Conservation (phyloP, 2,329 filamentous ascomycete species). For the Colletotrichum costaricense region DNA sequence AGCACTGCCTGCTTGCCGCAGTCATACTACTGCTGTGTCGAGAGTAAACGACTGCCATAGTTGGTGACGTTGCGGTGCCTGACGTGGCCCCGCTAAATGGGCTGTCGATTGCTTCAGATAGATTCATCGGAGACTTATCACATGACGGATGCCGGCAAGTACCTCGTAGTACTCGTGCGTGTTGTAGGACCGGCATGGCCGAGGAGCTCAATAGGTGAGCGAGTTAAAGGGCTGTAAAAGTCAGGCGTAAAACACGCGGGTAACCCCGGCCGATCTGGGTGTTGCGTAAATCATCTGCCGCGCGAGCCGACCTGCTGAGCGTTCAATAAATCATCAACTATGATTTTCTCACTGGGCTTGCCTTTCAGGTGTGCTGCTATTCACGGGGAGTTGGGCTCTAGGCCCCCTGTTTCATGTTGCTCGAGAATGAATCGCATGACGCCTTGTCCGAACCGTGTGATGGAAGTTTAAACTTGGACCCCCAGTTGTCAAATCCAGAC, state of each 20-base stretch:
- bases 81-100: not conserved
- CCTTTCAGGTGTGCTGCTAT: not conserved
- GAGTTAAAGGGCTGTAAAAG: not conserved
- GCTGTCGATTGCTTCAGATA: constrained; percentile 13
- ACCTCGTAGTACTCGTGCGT: not conserved
- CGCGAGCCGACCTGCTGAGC: not conserved
- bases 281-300: not conserved
- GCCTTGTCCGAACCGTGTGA: not conserved
- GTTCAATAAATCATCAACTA: not conserved
- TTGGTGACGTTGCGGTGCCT: not conserved
- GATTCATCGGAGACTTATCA: not conserved
- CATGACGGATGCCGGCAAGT: not conserved
- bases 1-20: constrained; percentile 3
- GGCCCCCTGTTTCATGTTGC: constrained; percentile 16
- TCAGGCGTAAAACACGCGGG: not conserved
- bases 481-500: not conserved
- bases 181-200: not conserved
- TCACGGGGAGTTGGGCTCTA: not conserved
- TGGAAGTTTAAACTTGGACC: not conserved
- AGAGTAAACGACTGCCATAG: not conserved
- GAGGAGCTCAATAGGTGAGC: not conserved
- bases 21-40: not conserved
- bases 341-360: not conserved
- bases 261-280: not conserved
- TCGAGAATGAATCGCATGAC: not conserved